A percentile compares a stretch with the other conserved stretches of the same genome.
Evolutionary conservation across 2,329 filamentous ascomycete genomes (phyloP).

Genomic region (Bipolaris bicolor): DNA sequence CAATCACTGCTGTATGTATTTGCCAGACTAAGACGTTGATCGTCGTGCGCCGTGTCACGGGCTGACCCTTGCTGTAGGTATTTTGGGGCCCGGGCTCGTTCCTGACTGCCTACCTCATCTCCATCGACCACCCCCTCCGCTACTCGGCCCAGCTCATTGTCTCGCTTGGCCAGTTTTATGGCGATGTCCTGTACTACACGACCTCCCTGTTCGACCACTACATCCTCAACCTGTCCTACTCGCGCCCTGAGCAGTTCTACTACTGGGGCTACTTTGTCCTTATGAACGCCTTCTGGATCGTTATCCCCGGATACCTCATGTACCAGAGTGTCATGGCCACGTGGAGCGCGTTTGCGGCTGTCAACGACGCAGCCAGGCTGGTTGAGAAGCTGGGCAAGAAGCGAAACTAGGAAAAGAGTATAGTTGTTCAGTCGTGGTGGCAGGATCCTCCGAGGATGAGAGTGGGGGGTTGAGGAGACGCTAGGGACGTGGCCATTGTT

Average conservation of each 20-base stretch:
- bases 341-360: constrained; percentile 43
- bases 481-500: not conserved
- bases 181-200: constrained; percentile 68
- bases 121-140: constrained; percentile 61
- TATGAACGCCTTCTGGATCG: constrained; percentile 71
- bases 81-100: constrained; percentile 69
- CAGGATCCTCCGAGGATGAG: not conserved
- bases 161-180: constrained; percentile 68
- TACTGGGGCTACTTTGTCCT: constrained; percentile 71
- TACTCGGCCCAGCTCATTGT: constrained; percentile 66
- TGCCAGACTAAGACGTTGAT: not conserved
- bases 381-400: constrained; percentile 40
- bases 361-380: constrained; percentile 44
- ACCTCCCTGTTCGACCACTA: constrained; percentile 68
- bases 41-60: not conserved
- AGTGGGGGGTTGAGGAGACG: not conserved
- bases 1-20: constrained; percentile 72
- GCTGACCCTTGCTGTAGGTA: constrained; percentile 49
- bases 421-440: not conserved
- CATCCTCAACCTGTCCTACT: constrained; percentile 61
- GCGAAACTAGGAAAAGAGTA: constrained; percentile 29
- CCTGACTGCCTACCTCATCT: constrained; percentile 61
- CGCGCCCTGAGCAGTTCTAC: constrained; percentile 67
- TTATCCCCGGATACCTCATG: constrained; percentile 58
- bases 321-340: constrained; percentile 43